These are phyloP conservation scores for Amylostereum areolatum DNA, from an alignment of 1,284 basidiomycete genomes.

Conservation along the genomic window DNA sequence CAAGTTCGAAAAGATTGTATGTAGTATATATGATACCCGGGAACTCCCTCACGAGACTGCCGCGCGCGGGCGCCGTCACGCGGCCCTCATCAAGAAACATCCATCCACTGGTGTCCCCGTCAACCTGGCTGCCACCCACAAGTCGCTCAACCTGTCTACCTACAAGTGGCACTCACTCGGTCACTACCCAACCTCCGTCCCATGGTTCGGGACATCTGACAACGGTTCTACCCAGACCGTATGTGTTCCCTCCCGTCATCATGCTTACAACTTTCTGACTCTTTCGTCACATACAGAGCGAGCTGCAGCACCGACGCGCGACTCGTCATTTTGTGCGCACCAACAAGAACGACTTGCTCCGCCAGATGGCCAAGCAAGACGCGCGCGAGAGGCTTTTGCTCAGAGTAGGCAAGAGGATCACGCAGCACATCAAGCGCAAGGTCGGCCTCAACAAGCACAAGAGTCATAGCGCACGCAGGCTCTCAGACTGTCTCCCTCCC, in stretches of 20 bases:
- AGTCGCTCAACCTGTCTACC: constrained; percentile 15
- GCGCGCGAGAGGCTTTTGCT: constrained; percentile 3
- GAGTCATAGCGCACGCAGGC: constrained; percentile 2
- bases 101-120: too few relatives aligned
- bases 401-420: not conserved
- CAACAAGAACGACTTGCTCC: constrained; percentile 6
- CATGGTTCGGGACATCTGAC: constrained; percentile 16
- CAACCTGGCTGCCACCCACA: too few relatives aligned
- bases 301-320: constrained; percentile 14
- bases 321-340: constrained; percentile 14
- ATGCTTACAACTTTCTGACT: not conserved
- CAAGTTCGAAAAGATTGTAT: constrained; percentile 12
- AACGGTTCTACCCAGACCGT: constrained; percentile 19
- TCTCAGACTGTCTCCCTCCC: constrained; percentile 2
- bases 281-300: too few relatives aligned
- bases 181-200: constrained; percentile 14
- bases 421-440: too few relatives aligned
- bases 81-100: too few relatives aligned
- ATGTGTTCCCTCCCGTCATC: constrained; percentile 4
- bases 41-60: constrained; percentile 14
- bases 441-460: too few relatives aligned
- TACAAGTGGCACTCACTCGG: constrained; percentile 20
- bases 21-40: constrained; percentile 10
- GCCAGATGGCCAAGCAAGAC: constrained; percentile 15
- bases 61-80: constrained; percentile 3